These are phyloP conservation scores for Fusarium sp. DNA, from an alignment of 2,329 filamentous ascomycete species.

Conservation along the genomic window DNA sequence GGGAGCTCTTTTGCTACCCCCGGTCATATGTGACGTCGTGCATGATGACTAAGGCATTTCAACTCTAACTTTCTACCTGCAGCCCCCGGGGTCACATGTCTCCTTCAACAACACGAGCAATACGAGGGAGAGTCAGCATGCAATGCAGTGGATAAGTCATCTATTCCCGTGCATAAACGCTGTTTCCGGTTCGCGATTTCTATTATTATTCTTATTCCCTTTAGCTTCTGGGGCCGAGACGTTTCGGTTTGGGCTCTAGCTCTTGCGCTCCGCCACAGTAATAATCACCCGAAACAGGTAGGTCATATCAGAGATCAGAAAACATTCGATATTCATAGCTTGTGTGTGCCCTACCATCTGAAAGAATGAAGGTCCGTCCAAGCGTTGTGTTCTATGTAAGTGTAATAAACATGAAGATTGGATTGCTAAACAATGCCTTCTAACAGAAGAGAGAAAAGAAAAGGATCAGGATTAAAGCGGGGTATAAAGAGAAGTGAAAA, in stretches of 20 bases:
- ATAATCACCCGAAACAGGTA: slow-evolving; percentile 19
- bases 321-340: slow-evolving; percentile 27
- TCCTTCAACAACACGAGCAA: background rate
- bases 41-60: slow-evolving; percentile 27
- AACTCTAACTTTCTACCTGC: background rate
- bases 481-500: slow-evolving; percentile 21
- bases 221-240: slow-evolving; percentile 2
- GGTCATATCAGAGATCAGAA: slow-evolving; percentile 14
- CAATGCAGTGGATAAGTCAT: background rate
- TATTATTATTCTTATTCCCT: background rate
- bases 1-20: slow-evolving; percentile 7
- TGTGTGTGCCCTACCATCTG: slow-evolving; percentile 11
- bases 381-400: slow-evolving; percentile 27
- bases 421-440: background rate
- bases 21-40: slow-evolving; percentile 30
- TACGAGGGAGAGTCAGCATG: background rate
- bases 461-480: slow-evolving; percentile 14
- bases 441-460: slow-evolving; percentile 1
- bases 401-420: slow-evolving; percentile 5
- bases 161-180: background rate
- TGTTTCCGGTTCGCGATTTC: background rate
- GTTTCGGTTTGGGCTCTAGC: slow-evolving; percentile 7
- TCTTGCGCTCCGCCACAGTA: slow-evolving; percentile 24
- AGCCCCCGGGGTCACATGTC: slow-evolving; percentile 5
- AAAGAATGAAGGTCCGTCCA: background rate